These are phyloP conservation scores for Candida albicans DNA, from an alignment of 1,139 yeast species.

Conservation along the genomic window DNA sequence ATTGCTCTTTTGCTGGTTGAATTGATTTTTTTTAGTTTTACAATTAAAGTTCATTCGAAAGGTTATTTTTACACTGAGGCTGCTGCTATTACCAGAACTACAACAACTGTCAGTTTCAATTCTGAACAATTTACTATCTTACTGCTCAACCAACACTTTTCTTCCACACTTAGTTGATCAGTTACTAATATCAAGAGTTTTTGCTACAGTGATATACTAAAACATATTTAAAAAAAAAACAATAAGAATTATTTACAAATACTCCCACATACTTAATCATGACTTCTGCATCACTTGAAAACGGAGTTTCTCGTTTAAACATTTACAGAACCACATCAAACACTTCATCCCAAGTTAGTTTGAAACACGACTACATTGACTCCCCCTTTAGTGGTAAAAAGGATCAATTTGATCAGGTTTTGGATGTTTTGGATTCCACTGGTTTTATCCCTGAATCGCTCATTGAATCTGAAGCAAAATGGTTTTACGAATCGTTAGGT, in stretches of 20 bases:
- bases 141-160: no score
- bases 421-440: conserved; percentile 76
- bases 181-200: not conserved
- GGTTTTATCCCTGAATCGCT: conserved; percentile 89
- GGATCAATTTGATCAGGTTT: conserved; percentile 76
- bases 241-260: no score
- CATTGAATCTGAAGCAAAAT: conserved; percentile 81
- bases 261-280: not conserved
- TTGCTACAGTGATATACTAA: not conserved
- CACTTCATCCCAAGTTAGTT: conserved; percentile 33
- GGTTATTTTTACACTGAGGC: no score
- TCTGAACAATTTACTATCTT: no score
- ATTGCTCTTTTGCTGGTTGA: not conserved
- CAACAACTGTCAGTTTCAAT: no score
- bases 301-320: conserved; percentile 13
- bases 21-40: not conserved
- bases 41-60: not conserved
- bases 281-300: conserved; percentile 11
- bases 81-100: no score
- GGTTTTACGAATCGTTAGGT: conserved; percentile 88
- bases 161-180: no score
- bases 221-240: not conserved
- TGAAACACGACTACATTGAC: conserved; percentile 65
- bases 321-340: conserved; percentile 22
- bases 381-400: conserved; percentile 79